phyloP scores from a whole-genome alignment of 106 monocot genomes.

The Dioscorea zingiberensis region DNA sequence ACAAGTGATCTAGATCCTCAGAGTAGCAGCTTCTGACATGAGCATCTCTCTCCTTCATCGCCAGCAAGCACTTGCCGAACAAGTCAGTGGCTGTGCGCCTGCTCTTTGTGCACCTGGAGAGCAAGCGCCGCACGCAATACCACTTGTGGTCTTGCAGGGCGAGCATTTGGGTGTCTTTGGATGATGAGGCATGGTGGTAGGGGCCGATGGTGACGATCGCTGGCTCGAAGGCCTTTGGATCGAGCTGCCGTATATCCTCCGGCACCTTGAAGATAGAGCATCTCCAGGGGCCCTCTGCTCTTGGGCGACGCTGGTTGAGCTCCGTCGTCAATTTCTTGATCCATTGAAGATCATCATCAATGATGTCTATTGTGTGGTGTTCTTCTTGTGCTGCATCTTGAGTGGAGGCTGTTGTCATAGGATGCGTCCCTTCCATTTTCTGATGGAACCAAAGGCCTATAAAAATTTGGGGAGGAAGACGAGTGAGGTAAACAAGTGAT shows the following conservation, averaged over 20 bases:
- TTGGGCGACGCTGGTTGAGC: too few species aligned
- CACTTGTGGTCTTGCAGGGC: slow-evolving; percentile 12
- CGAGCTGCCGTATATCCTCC: not conserved
- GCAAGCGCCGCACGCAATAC: slow-evolving; percentile 1
- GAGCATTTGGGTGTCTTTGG: not conserved
- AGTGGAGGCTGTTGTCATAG: too few species aligned
- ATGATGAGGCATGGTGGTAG: not conserved
- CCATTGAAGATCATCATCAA: not conserved
- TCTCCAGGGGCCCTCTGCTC: too few species aligned
- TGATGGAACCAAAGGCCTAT: too few species aligned
- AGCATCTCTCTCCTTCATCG: not conserved
- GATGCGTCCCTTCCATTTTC: too few species aligned
- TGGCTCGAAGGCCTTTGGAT: not conserved
- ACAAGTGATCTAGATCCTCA: not conserved
- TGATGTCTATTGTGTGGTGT: not conserved
- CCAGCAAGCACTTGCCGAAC: not conserved
- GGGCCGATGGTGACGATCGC: slow-evolving; percentile 17
- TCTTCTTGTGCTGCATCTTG: too few species aligned
- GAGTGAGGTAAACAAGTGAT: too few species aligned
- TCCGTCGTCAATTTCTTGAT: too few species aligned
- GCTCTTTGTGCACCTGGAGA: not conserved
- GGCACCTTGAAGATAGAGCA: slow-evolving; percentile 13
- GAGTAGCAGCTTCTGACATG: slow-evolving; percentile 1
- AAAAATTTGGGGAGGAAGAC: too few species aligned
- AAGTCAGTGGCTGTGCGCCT: not conserved